Evolutionary conservation across 2,329 filamentous ascomycete genomes (phyloP).

Genomic region (Hymenoscyphus fraxineus): DNA sequence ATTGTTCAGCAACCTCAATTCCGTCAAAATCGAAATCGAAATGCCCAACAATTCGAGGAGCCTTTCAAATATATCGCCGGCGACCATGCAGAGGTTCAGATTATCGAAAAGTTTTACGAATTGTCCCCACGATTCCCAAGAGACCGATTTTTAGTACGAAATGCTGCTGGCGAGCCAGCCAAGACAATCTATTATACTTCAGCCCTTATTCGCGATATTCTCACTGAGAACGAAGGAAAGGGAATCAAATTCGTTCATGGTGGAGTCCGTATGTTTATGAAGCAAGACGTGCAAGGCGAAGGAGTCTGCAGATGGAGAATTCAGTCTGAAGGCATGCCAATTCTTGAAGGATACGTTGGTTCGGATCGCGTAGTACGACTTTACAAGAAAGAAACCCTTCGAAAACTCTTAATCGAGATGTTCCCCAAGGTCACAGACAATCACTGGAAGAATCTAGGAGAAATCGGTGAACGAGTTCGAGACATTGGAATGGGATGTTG

Average conservation of each 20-base stretch:
- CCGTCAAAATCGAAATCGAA: conserved; percentile 34
- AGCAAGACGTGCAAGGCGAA: conserved; percentile 84
- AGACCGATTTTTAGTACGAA: conserved; percentile 93
- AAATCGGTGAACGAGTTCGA: conserved; percentile 79
- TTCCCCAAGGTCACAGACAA: conserved; percentile 82
- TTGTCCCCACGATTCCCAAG: conserved; percentile 80
- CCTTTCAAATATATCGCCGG: conserved; percentile 86
- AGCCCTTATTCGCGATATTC: conserved; percentile 76
- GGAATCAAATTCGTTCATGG: conserved; percentile 95
- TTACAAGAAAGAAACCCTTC: conserved; percentile 73
- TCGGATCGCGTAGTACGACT: conserved; percentile 71
- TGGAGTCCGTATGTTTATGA: conserved; percentile 98
- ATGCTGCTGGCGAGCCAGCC: conserved; percentile 78
- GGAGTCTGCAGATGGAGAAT: conserved; percentile 92
- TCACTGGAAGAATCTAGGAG: conserved; percentile 71
- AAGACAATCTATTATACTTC: conserved; percentile 98
- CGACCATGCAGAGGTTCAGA: conserved; percentile 70
- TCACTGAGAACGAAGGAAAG: conserved; percentile 81
- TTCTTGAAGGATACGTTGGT: conserved; percentile 87
- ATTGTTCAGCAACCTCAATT: conserved; percentile 14
- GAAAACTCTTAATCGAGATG: conserved; percentile 86
- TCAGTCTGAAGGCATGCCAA: conserved; percentile 87
- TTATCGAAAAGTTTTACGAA: conserved; percentile 80
- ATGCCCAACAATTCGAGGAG: conserved; percentile 64
- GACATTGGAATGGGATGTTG: conserved; percentile 88